Conservation (phyloP, 495 filamentous ascomycete genomes). For the Penicillium taxi region DNA sequence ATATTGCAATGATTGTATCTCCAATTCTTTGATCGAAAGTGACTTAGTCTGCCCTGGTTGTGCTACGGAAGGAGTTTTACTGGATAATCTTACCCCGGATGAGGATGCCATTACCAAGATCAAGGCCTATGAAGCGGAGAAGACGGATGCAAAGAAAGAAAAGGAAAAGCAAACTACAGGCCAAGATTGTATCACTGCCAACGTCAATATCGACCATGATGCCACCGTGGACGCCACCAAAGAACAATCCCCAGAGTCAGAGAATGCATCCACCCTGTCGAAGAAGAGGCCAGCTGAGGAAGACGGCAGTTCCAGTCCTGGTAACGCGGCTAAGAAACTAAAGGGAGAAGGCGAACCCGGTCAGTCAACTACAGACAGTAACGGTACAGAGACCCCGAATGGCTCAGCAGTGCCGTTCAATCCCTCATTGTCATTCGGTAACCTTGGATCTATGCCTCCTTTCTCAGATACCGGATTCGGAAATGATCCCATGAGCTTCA, state of each 20-base stretch:
- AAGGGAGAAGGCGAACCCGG: constrained; percentile 22
- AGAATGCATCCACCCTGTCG: constrained; percentile 19
- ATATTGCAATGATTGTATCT: constrained; percentile 98
- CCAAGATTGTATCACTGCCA: constrained; percentile 19
- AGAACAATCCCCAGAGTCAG: constrained; percentile 24
- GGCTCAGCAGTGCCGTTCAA: not conserved
- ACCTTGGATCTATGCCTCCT: constrained; percentile 27
- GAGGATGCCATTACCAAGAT: constrained; percentile 69
- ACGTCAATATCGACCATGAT: constrained; percentile 22
- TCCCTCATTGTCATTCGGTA: not conserved
- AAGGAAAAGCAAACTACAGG: constrained; percentile 49
- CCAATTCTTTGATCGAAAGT: constrained; percentile 92
- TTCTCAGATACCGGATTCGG: constrained; percentile 37
- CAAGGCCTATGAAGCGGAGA: constrained; percentile 68
- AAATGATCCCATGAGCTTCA: constrained; percentile 39
- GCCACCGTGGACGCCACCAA: constrained; percentile 11
- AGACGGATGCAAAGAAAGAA: constrained; percentile 49
- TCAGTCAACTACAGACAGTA: not conserved
- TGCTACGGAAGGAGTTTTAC: constrained; percentile 77
- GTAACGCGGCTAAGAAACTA: constrained; percentile 26
- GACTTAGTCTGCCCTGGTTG: constrained; percentile 94
- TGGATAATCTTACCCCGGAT: constrained; percentile 83
- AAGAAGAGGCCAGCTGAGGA: constrained; percentile 84
- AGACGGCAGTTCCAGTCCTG: constrained; percentile 23
- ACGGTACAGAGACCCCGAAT: not conserved